Base-by-base conservation (phyloP, 495 filamentous ascomycete genomes). In the Hyaloscypha variabilis region DNA sequence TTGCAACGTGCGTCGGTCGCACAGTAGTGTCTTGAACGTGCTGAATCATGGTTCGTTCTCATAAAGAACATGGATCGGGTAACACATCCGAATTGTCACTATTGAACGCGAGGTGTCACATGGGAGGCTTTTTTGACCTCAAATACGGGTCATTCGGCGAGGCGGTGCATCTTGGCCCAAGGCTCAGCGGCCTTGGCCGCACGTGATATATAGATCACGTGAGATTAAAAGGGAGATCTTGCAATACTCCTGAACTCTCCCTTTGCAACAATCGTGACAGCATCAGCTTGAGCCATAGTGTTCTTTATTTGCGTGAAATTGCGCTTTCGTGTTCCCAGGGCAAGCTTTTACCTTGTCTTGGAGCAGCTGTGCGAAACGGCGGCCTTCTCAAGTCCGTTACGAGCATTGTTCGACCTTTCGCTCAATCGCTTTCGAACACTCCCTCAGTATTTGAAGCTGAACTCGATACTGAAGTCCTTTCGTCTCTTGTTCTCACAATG, bases 11-110 rank as follows among this genome's bases (percentile, higher is more conserved):
- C 39, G 4, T 17, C 2, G 39, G 13, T 46, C 39, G 39, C 39
- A 46, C 39, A 46, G 39, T 46, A 46, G 39, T 46, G 39, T 46
- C 39, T 46, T 17, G 39, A 46, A 46, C 39, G 39, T 46, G 39
- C 39, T 46, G 14, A 17, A 46, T 46, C 39, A 19, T 46, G 13
- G 39, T 46, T 46, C 39, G 39, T 17, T 46, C 8, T 19, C 39
- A 11, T 0, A 17, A 46, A 17, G 4, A 46, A 17, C 39, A 46
- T 17, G 39, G 39, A 46, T 46, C 39, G 39, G 39, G 17, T 46
- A 46, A 46, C 11, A 10, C 10, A 34, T 34, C 31, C 31, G 31
- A 34, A 34, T 8, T 34, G 31, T 3, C 31, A 34, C 13, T 13
- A 34, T 34, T 34, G 31, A 34, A 34, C 31, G 31, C 31, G 13